These are phyloP conservation scores for Dendrocalamus sinicus DNA, from an alignment of 176 grass and related monocot species.

Conservation along the genomic window DNA sequence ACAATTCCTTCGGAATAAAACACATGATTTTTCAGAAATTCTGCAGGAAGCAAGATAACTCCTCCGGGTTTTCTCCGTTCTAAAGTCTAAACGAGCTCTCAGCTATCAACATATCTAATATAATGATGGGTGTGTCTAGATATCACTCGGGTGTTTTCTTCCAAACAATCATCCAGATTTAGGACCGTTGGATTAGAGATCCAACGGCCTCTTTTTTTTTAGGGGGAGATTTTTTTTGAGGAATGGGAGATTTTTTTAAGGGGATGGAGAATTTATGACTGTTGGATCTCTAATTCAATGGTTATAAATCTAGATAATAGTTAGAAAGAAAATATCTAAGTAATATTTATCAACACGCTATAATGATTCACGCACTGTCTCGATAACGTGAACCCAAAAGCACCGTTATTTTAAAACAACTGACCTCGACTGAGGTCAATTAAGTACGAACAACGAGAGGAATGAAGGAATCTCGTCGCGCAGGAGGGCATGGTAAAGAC, in stretches of 20 bases:
- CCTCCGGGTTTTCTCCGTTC: not conserved
- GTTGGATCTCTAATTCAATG: too few relatives aligned
- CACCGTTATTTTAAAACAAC: constrained; percentile 29
- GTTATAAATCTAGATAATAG: too few relatives aligned
- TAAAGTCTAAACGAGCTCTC: not conserved
- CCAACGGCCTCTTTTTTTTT: too few relatives aligned
- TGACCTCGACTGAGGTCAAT: not conserved
- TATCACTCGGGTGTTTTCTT: too few relatives aligned
- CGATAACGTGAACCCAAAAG: constrained; percentile 22
- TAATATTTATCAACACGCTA: too few relatives aligned
- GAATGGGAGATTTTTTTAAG: too few relatives aligned
- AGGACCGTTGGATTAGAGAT: too few relatives aligned
- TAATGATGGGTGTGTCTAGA: too few relatives aligned
- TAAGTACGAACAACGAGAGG: constrained; percentile 50
- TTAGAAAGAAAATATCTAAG: too few relatives aligned
- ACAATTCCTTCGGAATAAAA: not conserved
- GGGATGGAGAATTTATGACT: too few relatives aligned
- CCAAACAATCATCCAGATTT: too few relatives aligned
- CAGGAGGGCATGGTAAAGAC: constrained; percentile 26
- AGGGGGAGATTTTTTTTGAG: too few relatives aligned
- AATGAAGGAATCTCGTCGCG: constrained; percentile 57
- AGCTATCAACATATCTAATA: not conserved
- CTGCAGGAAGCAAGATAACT: not conserved
- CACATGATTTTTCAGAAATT: not conserved
- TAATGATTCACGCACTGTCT: constrained; percentile 10